Conservation (phyloP, 768 basidiomycete species). For the Kwoniella europaea region DNA sequence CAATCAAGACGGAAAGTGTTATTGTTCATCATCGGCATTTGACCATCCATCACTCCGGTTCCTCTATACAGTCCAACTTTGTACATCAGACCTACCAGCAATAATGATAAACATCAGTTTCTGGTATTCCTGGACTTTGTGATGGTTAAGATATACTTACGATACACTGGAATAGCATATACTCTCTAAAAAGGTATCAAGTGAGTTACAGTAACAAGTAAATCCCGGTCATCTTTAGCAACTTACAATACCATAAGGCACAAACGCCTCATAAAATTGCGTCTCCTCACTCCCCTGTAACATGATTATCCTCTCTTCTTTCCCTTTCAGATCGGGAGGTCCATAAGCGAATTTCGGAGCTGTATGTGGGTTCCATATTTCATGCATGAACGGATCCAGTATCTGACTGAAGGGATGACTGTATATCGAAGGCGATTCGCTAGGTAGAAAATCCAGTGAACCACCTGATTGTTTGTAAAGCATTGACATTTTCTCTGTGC, state of each 20-base stretch:
- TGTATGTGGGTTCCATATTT: constrained; percentile 1
- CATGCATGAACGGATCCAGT: constrained; percentile 12
- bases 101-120: too few relatives aligned
- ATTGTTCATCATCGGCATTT: not conserved
- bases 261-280: constrained; percentile 6
- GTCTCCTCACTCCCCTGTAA: constrained; percentile 2
- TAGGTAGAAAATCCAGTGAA: constrained; percentile 8
- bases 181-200: constrained; percentile 9
- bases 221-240: not conserved
- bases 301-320: constrained; percentile 20
- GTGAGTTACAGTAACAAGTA: not conserved
- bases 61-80: constrained; percentile 4
- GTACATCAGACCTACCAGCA: constrained; percentile 14
- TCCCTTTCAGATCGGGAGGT: constrained; percentile 9
- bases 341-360: constrained; percentile 21
- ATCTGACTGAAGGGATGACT: not conserved
- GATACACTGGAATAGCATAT: constrained; percentile 20
- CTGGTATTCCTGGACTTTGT: not conserved
- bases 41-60: constrained; percentile 4
- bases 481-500: not conserved
- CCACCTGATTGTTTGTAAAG: not conserved
- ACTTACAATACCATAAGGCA: constrained; percentile 21
- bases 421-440: constrained; percentile 8
- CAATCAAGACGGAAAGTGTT: constrained; percentile 10
- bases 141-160: constrained; percentile 1